Percentiles rank a stretch among this genome's conserved stretches.
Conservation (phyloP, 1,284 basidiomycete genomes). For the Cutaneotrichosporon mucoides region DNA sequence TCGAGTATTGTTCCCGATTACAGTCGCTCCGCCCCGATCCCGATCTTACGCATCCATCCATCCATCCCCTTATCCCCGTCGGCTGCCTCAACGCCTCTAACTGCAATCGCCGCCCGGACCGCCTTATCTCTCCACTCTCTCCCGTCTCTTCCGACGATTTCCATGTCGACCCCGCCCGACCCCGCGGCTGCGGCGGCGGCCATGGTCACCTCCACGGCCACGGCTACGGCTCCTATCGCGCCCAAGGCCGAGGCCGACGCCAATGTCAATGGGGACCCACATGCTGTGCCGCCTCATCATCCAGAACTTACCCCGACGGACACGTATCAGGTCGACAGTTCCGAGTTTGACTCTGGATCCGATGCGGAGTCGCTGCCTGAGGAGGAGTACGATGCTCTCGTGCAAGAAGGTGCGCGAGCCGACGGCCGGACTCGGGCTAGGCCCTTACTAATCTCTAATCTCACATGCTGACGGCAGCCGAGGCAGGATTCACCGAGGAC, state of each 20-base stretch:
- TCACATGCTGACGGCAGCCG: slow-evolving; percentile 20
- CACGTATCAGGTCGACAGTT: slow-evolving; percentile 42
- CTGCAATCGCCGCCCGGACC: too few relatives aligned
- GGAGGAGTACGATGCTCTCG: slow-evolving; percentile 37
- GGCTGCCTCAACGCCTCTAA: too few relatives aligned
- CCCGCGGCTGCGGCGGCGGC: background rate
- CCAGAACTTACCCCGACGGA: slow-evolving; percentile 14
- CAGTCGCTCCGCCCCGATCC: too few relatives aligned
- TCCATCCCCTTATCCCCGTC: too few relatives aligned
- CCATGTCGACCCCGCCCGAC: background rate
- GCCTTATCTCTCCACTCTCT: background rate
- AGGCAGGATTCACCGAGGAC: slow-evolving; percentile 50
- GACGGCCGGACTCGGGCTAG: too few relatives aligned
- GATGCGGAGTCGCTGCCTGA: slow-evolving; percentile 43
- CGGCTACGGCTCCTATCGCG: background rate
- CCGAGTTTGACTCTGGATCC: slow-evolving; percentile 39
- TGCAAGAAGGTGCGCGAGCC: slow-evolving; percentile 2
- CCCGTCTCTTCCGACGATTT: background rate
- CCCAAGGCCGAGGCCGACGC: background rate
- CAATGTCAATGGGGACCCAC: too few relatives aligned
- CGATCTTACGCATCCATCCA: too few relatives aligned
- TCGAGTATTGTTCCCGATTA: too few relatives aligned
- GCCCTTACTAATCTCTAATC: background rate
- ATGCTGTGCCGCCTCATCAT: background rate
- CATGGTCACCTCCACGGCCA: background rate